A percentile compares a stretch with the other conserved stretches of the same genome.
These are phyloP conservation scores for Benincasa hispida DNA, from an alignment of 306 rosid genomes.

Conservation along the genomic window DNA sequence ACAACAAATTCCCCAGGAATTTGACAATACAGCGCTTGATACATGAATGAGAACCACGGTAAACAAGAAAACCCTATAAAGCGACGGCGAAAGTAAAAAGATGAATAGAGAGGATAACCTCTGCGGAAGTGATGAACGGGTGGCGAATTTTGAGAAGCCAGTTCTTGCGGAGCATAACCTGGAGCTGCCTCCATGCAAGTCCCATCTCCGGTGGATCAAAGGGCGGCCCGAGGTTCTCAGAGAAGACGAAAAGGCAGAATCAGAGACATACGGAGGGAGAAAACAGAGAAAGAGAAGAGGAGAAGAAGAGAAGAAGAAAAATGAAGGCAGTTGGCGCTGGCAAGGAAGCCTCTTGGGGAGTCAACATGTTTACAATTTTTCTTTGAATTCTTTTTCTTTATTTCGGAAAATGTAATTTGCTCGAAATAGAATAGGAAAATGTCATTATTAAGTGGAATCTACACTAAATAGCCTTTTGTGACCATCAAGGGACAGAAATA, in stretches of 20 bases:
- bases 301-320: neutral
- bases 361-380: neutral
- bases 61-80: neutral
- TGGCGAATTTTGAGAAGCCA: conserved; percentile 96
- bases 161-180: conserved; percentile 84
- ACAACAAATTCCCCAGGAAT: neutral
- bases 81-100: neutral
- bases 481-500: neutral
- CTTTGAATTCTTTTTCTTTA: neutral
- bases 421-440: no score
- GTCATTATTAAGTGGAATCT: neutral
- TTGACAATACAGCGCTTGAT: neutral
- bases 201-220: conserved; percentile 48
- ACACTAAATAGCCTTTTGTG: neutral
- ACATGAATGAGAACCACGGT: neutral
- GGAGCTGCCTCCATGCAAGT: conserved; percentile 56
- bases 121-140: conserved; percentile 64
- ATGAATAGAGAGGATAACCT: conserved; percentile 29
- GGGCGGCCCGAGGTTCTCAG: conserved; percentile 1
- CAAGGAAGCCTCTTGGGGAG: neutral
- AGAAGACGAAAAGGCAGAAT: neutral
- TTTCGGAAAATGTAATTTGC: neutral
- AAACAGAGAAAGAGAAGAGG: neutral
- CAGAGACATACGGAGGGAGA: neutral
- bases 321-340: neutral